phyloP scores from a whole-genome alignment of 1,139 yeast species.

The Blastobotrys buckinghamii region DNA sequence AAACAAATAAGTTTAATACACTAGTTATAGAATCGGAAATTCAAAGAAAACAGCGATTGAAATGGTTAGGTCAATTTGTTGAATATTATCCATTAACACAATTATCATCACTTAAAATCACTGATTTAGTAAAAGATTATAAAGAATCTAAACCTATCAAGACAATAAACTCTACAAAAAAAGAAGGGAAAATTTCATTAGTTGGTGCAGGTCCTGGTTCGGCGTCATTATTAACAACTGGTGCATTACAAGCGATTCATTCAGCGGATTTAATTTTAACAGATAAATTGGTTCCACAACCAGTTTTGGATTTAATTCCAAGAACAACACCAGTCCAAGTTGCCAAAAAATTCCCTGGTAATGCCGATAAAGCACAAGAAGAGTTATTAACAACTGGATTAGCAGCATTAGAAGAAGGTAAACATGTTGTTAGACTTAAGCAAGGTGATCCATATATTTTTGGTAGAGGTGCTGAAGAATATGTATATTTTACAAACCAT shows the following conservation, averaged over 20 bases:
- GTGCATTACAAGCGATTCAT: slow-evolving; percentile 76
- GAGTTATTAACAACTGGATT: slow-evolving; percentile 72
- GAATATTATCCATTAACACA: slow-evolving; percentile 79
- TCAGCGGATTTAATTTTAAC: slow-evolving; percentile 81
- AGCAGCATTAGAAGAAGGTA: slow-evolving; percentile 55
- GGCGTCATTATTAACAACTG: slow-evolving; percentile 71
- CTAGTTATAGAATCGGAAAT: slow-evolving; percentile 40
- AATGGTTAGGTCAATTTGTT: slow-evolving; percentile 87
- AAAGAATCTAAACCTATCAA: neutral
- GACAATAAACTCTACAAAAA: neutral
- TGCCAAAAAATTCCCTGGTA: slow-evolving; percentile 94
- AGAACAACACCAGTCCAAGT: slow-evolving; percentile 66
- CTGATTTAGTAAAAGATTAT: slow-evolving; percentile 48
- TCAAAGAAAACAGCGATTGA: slow-evolving; percentile 56
- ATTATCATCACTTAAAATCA: slow-evolving; percentile 51
- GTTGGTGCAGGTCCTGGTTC: slow-evolving; percentile 97
- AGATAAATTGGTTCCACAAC: slow-evolving; percentile 88
- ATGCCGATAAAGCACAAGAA: slow-evolving; percentile 89
- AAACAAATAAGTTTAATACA: slow-evolving; percentile 50
- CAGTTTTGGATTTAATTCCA: slow-evolving; percentile 78
- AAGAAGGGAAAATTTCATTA: slow-evolving; percentile 57
- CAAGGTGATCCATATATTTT: slow-evolving; percentile 98
- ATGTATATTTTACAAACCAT: slow-evolving; percentile 52
- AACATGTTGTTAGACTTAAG: slow-evolving; percentile 78
- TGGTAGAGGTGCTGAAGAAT: slow-evolving; percentile 97